A percentile compares a stretch with the other conserved stretches of the same genome.
Conservation (phyloP, 169 alveolate genomes). For the Perkinsus marinus region DNA sequence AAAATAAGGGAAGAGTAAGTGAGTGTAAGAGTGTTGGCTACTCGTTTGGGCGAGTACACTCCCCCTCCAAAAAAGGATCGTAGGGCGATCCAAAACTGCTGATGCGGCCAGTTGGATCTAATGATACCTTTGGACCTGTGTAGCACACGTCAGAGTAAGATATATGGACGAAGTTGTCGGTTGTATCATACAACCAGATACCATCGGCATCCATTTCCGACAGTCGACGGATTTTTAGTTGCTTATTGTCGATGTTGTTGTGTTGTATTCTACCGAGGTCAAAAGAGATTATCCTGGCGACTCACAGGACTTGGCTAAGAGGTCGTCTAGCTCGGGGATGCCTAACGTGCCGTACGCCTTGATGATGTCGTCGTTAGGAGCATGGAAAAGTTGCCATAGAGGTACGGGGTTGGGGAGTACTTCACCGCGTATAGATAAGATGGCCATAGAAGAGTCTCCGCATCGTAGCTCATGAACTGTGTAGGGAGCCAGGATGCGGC, state of each 20-base stretch:
- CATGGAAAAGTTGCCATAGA: not conserved
- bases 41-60: not conserved
- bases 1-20: no score
- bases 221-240: not conserved
- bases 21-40: no score
- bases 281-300: not conserved
- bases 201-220: not conserved
- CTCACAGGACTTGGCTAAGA: not conserved
- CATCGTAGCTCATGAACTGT: not conserved
- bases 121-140: not conserved
- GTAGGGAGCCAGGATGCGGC: not conserved
- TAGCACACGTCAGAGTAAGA: not conserved
- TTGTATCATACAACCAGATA: not conserved
- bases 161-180: not conserved
- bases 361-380: not conserved
- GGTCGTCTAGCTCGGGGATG: not conserved
- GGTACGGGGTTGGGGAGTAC: not conserved
- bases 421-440: not conserved
- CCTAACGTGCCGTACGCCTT: not conserved
- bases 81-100: no score
- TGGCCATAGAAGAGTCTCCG: not conserved
- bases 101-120: not conserved
- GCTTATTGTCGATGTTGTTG: not conserved
- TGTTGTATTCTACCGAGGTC: not conserved
- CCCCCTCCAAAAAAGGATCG: not conserved